Base-by-base conservation (phyloP, 1,139 yeast genomes). In the Meyerozyma smithsonii region DNA sequence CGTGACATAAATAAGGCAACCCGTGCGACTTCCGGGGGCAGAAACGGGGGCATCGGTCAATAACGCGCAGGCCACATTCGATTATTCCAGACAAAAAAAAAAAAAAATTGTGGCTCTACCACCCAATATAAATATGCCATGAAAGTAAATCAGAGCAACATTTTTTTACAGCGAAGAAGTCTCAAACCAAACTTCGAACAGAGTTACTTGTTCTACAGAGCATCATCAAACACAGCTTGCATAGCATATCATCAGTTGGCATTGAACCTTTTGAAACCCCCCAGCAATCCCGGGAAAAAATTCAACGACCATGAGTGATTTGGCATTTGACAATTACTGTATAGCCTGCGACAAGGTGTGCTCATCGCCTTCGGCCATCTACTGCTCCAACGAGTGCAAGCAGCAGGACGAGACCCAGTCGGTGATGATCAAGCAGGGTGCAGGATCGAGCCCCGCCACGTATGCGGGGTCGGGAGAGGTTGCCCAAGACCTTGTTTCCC, bases 401-500 rank as follows among this genome's bases (percentile, higher is more conserved):
- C 44, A 37, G 18, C 35, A 42, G 16, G 51, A 48, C 36, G 48
- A 46, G 32, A 39, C 41, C 28, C 46, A 37, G 30, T 46, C 25
- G 48, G 45, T 32, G 42, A 41, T 36, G 7, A 25, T 41, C 11
- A 36, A 38, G 32, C 44, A 42, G 21, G 34, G 34, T 17, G 20
- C 34, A 30, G 21, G 34, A 11, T 30, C 21, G 37, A 41, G 4
- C 10, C 20, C 36, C 30, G 21, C 32, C 40, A 36, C 15, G 15
- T 11, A 36, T 24, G 39, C 17, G 44, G 42, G 39, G 42, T 46
- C 30, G 20, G 14, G 14, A 10, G 34, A 18, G 20, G 34, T 18
- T 11, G 34, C 34, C 21, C 16, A 35, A 16, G 51, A 54, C 35
- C 50, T 61, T 46, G 65, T 62, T 5, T 64, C 69, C 12, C 72